Percentiles rank a stretch among this genome's conserved stretches.
phyloP scores from a whole-genome alignment of 768 basidiomycete genomes.

The Boletellus ananas region DNA sequence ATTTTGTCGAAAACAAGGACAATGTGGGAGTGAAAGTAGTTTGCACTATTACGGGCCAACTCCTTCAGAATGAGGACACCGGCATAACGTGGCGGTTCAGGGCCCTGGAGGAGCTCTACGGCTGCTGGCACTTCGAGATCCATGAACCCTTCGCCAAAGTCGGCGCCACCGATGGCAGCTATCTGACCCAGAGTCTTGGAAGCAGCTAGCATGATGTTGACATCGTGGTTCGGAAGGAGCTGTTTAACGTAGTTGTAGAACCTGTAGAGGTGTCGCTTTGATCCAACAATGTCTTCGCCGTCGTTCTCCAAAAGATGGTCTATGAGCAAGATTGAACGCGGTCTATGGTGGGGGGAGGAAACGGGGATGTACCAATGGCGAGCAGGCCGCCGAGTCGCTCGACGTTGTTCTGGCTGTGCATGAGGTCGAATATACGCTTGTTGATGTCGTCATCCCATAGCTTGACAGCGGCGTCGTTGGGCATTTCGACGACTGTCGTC shows the following conservation, averaged over 20 bases:
- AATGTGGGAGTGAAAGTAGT: slow-evolving; percentile 85
- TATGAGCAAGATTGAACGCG: slow-evolving; percentile 18
- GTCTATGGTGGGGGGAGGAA: not conserved
- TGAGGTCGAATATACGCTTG: slow-evolving; percentile 72
- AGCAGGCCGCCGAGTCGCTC: slow-evolving; percentile 85
- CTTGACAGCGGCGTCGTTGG: slow-evolving; percentile 74
- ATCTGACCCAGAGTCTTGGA: slow-evolving; percentile 91
- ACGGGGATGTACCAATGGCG: slow-evolving; percentile 67
- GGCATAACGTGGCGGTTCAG: slow-evolving; percentile 84
- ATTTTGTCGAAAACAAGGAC: slow-evolving; percentile 89
- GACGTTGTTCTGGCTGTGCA: slow-evolving; percentile 71
- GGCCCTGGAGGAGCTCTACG: slow-evolving; percentile 70
- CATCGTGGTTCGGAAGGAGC: slow-evolving; percentile 85
- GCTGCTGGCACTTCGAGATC: slow-evolving; percentile 84
- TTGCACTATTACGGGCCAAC: slow-evolving; percentile 83
- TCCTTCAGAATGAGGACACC: slow-evolving; percentile 94
- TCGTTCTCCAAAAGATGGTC: slow-evolving; percentile 77
- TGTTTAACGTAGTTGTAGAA: slow-evolving; percentile 93
- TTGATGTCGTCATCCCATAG: slow-evolving; percentile 87
- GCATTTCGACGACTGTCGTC: slow-evolving; percentile 72
- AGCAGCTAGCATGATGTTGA: slow-evolving; percentile 90
- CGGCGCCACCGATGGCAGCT: slow-evolving; percentile 74
- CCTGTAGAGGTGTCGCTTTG: slow-evolving; percentile 75
- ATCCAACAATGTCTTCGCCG: slow-evolving; percentile 77
- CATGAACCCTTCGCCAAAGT: slow-evolving; percentile 87